Evolutionary conservation across 2,329 filamentous ascomycete species (phyloP), one percentile per base, ranked within the genome.

Genomic region (Fusarium sp.): DNA sequence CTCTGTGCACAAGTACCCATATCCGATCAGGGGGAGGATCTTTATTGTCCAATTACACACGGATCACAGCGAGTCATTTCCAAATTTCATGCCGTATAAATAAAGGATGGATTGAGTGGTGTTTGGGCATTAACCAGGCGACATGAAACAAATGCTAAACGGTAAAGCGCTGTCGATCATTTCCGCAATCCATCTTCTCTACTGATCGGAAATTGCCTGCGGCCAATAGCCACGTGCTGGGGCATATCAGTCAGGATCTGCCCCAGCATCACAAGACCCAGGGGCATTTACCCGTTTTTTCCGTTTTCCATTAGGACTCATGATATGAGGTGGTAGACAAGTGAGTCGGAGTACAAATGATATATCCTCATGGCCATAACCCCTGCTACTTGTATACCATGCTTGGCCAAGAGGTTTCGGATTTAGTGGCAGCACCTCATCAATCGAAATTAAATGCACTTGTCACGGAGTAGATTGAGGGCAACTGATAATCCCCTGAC

Each of bases 211-310:
- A n/a, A 41, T 40, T 41, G 8, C 35, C 56, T 55, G 41, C 41
- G 32, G 56, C 47, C 11, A 47, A 32, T 61, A 7, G 17, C 35
- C 59, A 61, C 47, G 47, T 61, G 56, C 41, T 2, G 0, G 7
- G 25, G n/a, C 15, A 60, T 4, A 15, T 46, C 40, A 60, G 33
- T n/a, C 6, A 30, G 15, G n/a, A 25, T 25, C 25, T 7, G 10
- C 22, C 22, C 47, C 11, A 19, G 23, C 2, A 43, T 62, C 59
- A 61, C 30, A 43, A 35, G 59, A 37, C n/a, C 25, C 23, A 23
- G 23, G 23, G 23, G 23, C 23, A 23, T 23, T 23, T 23, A 7
- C 6, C 3, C 25, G 4, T 41, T 25, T 30, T 50, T 41, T 40
- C 48, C 35, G 48, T 19, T 19, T 39, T 11, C 9, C 25, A 20